These are phyloP conservation scores for Helminthosporium solani DNA, from an alignment of 2,329 filamentous ascomycete genomes.

Conservation along the genomic window DNA sequence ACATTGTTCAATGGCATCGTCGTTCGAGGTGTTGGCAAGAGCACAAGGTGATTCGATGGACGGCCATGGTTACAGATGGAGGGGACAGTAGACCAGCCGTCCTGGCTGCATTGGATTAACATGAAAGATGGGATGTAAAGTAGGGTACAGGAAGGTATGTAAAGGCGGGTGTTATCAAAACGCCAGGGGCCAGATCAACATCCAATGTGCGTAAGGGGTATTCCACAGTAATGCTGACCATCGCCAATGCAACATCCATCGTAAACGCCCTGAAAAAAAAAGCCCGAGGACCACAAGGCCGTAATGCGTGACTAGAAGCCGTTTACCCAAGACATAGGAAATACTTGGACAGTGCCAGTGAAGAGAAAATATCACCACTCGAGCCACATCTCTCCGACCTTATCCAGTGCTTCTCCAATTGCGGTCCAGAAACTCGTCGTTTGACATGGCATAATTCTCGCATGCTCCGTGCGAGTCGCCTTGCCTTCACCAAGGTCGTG, in stretches of 20 bases:
- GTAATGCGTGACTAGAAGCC: neutral
- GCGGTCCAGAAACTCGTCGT: slow-evolving; percentile 14
- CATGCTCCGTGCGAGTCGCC: neutral
- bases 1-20: too few relatives aligned
- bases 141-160: too few relatives aligned
- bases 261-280: neutral
- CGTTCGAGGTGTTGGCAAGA: too few relatives aligned
- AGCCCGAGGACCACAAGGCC: neutral
- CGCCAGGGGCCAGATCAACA: neutral
- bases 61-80: too few relatives aligned
- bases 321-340: neutral
- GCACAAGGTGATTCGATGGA: too few relatives aligned
- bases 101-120: too few relatives aligned
- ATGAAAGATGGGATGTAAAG: too few relatives aligned
- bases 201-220: slow-evolving; percentile 1
- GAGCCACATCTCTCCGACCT: slow-evolving; percentile 12
- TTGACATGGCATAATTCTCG: neutral
- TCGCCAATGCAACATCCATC: neutral
- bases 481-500: neutral
- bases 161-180: too few relatives aligned
- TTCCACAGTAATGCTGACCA: neutral
- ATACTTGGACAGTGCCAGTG: neutral
- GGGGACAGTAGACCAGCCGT: too few relatives aligned
- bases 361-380: slow-evolving; percentile 11
- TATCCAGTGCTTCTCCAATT: slow-evolving; percentile 17